These are phyloP conservation scores for Zostera marina DNA, from an alignment of 116 monocot species.

Conservation along the genomic window DNA sequence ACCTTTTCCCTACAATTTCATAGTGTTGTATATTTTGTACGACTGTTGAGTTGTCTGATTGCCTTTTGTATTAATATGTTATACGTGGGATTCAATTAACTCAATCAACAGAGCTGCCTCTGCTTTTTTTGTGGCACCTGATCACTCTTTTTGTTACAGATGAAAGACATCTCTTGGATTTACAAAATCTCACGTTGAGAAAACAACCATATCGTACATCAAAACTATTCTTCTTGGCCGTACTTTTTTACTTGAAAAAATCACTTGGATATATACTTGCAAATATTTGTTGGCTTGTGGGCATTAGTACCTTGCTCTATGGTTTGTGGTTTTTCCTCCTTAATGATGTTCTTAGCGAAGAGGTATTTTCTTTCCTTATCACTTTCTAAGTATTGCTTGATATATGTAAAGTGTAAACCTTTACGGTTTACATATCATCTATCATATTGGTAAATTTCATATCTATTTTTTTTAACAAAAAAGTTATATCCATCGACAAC, in stretches of 20 bases:
- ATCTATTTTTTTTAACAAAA: background rate
- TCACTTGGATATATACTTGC: conserved; percentile 22
- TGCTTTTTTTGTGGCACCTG: background rate
- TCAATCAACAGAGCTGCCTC: background rate
- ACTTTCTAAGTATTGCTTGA: background rate
- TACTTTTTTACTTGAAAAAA: conserved; percentile 23
- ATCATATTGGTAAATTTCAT: background rate
- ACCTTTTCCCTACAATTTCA: no score
- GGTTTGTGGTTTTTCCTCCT: conserved; percentile 20
- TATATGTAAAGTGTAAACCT: background rate
- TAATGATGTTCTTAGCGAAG: conserved; percentile 26
- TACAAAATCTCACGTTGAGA: conserved; percentile 44
- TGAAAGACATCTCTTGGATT: conserved; percentile 33
- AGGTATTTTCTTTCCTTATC: conserved; percentile 19
- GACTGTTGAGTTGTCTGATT: no score
- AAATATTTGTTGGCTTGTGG: conserved; percentile 30
- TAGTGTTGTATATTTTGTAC: no score
- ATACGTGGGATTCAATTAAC: background rate
- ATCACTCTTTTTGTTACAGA: conserved; percentile 17
- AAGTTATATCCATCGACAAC: no score
- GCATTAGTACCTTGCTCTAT: conserved; percentile 14
- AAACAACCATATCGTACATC: conserved; percentile 44
- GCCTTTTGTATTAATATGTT: no score
- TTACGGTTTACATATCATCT: background rate
- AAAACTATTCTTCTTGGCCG: conserved; percentile 31